A percentile compares a stretch with the other conserved stretches of the same genome.
Evolutionary conservation across 352 stramenopile species (phyloP).

Genomic region (Phytopythium aichiense): DNA sequence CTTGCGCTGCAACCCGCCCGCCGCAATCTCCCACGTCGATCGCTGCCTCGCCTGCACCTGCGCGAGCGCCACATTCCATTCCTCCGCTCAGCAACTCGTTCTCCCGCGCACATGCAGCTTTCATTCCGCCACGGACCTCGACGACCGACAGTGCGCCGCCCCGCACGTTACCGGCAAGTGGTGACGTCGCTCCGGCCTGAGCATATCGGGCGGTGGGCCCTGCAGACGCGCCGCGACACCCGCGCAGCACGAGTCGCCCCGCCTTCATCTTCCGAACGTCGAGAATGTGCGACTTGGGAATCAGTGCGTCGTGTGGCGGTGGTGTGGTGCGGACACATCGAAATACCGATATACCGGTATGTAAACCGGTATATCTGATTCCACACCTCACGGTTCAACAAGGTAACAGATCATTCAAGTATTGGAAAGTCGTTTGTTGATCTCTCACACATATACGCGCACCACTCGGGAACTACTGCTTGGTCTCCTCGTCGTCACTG

Average conservation of each 20-base stretch:
- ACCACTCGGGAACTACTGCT: slow-evolving; percentile 15
- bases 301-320: background rate
- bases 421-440: too few species aligned
- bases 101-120: background rate
- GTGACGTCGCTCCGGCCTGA: background rate
- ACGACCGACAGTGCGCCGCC: background rate
- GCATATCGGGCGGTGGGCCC: background rate
- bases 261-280: background rate
- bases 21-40: slow-evolving; percentile 78
- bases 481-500: slow-evolving; percentile 24
- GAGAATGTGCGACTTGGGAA: background rate
- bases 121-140: background rate
- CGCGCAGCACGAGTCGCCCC: background rate
- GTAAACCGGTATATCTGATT: background rate
- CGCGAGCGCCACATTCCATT: background rate
- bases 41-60: slow-evolving; percentile 19
- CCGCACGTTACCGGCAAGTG: background rate
- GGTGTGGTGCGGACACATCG: background rate
- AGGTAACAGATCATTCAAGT: too few species aligned
- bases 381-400: too few species aligned
- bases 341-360: background rate
- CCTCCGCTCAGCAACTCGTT: background rate
- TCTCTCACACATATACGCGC: background rate
- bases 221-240: background rate
- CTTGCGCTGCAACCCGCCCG: slow-evolving; percentile 70